phyloP scores from a whole-genome alignment of 2,329 filamentous ascomycete species.

The Fusarium piperis region DNA sequence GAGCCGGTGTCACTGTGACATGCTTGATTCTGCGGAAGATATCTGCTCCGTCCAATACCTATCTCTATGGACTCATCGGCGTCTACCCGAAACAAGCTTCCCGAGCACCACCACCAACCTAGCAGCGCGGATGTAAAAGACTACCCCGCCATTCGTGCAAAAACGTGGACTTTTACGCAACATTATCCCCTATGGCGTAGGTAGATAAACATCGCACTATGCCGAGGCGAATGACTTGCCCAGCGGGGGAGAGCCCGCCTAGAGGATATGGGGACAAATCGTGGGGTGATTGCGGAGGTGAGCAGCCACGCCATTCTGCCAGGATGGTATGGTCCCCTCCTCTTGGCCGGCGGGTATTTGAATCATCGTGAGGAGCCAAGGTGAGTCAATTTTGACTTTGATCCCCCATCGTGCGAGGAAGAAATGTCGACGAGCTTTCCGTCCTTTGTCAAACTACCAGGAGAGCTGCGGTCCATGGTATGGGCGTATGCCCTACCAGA shows the following conservation, averaged over 20 bases:
- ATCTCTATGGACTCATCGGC: not conserved
- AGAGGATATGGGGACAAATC: conserved; percentile 11
- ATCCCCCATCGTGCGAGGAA: not conserved
- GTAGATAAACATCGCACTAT: conserved; percentile 1
- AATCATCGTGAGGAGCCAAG: not conserved
- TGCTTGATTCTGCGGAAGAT: not conserved
- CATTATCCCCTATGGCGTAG: not conserved
- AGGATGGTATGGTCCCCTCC: not conserved
- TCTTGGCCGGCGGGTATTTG: conserved; percentile 4
- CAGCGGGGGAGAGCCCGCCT: conserved; percentile 14
- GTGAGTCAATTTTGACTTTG: not conserved
- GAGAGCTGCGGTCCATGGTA: conserved; percentile 33
- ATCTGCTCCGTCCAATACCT: not conserved
- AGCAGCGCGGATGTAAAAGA: conserved; percentile 1
- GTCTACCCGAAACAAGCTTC: conserved; percentile 24
- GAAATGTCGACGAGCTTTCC: conserved; percentile 16
- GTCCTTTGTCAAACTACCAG: conserved; percentile 24
- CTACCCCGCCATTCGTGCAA: conserved; percentile 30
- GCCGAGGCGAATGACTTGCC: conserved; percentile 12
- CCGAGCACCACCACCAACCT: not conserved
- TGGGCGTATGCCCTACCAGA: conserved; percentile 31
- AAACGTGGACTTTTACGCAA: conserved; percentile 21
- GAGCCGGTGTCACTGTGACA: not conserved
- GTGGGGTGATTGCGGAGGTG: conserved; percentile 31
- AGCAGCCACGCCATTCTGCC: conserved; percentile 9